Evolutionary conservation across 2,329 filamentous ascomycete genomes (phyloP).

Genomic region (Biscogniauxia mediterranea): DNA sequence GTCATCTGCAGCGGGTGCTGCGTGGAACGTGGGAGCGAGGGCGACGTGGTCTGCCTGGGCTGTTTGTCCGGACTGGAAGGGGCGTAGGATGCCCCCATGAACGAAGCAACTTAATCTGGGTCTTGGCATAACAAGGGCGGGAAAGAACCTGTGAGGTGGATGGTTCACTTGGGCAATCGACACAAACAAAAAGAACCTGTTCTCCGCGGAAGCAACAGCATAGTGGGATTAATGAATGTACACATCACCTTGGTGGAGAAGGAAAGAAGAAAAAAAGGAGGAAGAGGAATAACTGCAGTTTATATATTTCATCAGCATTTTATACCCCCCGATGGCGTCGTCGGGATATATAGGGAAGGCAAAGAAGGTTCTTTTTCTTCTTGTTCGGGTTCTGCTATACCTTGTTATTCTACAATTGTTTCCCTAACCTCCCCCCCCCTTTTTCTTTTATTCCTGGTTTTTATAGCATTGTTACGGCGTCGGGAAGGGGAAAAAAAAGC

Average conservation of each 20-base stretch:
- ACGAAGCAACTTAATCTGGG: not conserved
- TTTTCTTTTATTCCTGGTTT: not conserved
- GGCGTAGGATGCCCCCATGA: constrained; percentile 26
- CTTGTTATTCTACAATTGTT: no score
- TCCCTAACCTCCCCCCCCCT: no score
- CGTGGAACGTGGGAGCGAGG: constrained; percentile 61
- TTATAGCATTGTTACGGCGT: not conserved
- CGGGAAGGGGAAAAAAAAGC: not conserved
- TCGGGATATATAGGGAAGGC: not conserved
- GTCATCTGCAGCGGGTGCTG: constrained; percentile 68
- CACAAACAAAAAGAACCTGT: no score
- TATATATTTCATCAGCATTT: not conserved
- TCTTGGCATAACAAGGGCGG: not conserved
- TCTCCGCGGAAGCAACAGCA: no score
- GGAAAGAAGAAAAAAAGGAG: not conserved
- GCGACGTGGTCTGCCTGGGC: constrained; percentile 65
- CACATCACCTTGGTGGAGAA: no score
- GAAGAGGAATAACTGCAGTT: not conserved
- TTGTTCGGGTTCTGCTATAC: not conserved
- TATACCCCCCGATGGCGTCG: not conserved
- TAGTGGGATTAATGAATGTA: no score
- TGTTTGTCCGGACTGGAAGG: constrained; percentile 51
- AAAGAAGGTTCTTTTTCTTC: not conserved
- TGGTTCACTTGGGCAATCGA: no score
- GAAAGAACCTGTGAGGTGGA: not conserved